These are phyloP conservation scores for Sclerotiophoma versabilis DNA, from an alignment of 2,329 filamentous ascomycete species.

Conservation along the genomic window DNA sequence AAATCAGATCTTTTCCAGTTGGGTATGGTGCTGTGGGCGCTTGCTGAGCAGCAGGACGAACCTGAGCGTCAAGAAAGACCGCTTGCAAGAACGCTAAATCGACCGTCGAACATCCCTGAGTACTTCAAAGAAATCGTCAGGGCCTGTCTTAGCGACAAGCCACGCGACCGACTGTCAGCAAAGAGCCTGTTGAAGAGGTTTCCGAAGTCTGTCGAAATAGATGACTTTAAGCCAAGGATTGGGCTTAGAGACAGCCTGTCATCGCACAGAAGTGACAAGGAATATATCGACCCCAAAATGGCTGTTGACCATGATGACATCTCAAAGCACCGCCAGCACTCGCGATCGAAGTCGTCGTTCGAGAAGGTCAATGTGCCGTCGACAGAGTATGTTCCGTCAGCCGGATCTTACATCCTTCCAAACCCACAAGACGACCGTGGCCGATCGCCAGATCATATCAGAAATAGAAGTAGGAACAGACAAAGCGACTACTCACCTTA, in stretches of 20 bases:
- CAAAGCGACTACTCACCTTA: constrained; percentile 48
- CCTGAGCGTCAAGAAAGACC: constrained; percentile 81
- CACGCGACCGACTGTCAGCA: constrained; percentile 76
- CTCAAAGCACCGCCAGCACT: constrained; percentile 37
- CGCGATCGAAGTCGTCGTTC: constrained; percentile 39
- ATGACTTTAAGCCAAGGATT: constrained; percentile 21
- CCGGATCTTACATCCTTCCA: constrained; percentile 53
- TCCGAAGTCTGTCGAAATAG: constrained; percentile 32
- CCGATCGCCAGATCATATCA: constrained; percentile 29
- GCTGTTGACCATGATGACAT: constrained; percentile 56
- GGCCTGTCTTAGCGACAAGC: constrained; percentile 77
- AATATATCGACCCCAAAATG: constrained; percentile 57
- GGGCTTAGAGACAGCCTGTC: constrained; percentile 46
- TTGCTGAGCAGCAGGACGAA: constrained; percentile 87
- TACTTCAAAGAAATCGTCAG: constrained; percentile 82
- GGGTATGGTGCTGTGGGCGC: constrained; percentile 95
- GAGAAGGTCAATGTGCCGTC: constrained; percentile 46
- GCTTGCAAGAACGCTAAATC: constrained; percentile 49
- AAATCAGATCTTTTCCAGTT: constrained; percentile 97
- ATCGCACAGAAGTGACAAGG: constrained; percentile 53
- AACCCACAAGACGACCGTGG: constrained; percentile 31
- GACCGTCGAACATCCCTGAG: constrained; percentile 66
- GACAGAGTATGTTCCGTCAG: constrained; percentile 54
- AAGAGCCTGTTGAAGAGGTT: constrained; percentile 66
- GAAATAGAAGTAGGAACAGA: constrained; percentile 36